Evolutionary conservation across 148 eudicot genomes (phyloP).

Genomic region (Chenopodium berlandieri): DNA sequence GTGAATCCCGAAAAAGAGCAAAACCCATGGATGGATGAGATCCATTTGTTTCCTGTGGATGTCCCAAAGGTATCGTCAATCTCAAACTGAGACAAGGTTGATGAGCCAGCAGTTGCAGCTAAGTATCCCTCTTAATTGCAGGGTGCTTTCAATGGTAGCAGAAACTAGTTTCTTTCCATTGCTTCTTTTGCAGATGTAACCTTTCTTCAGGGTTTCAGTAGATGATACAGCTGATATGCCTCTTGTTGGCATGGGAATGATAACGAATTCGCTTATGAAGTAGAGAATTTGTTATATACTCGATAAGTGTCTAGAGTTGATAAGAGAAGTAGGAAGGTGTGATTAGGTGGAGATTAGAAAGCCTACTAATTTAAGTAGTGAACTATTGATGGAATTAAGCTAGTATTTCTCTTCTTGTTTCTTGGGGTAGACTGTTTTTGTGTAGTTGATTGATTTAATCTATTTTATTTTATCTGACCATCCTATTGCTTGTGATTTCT

Average conservation of each 20-base stretch:
- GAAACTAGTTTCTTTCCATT: background rate
- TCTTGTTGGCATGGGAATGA: background rate
- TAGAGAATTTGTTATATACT: background rate
- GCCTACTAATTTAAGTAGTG: conserved; percentile 4
- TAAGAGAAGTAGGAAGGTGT: background rate
- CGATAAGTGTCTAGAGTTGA: background rate
- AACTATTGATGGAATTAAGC: conserved; percentile 1
- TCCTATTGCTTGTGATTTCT: background rate
- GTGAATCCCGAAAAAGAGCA: conserved; percentile 39
- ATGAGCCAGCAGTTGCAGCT: conserved; percentile 1
- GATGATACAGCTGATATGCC: background rate
- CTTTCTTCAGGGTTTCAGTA: conserved; percentile 5
- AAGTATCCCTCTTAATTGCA: background rate
- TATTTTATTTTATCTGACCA: background rate
- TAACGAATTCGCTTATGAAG: background rate
- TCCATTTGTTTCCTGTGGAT: conserved; percentile 40
- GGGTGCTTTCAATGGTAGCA: background rate
- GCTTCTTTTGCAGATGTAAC: background rate
- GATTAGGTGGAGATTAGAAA: background rate
- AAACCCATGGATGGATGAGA: conserved; percentile 59
- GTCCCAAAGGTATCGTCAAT: conserved; percentile 43
- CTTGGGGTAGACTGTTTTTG: background rate
- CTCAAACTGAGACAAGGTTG: conserved; percentile 7
- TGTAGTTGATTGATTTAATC: background rate
- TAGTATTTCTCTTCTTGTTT: conserved; percentile 3